Evolutionary conservation across 805 yeast genomes (phyloP).

Genomic region (Saccharomycopsis sp.): DNA sequence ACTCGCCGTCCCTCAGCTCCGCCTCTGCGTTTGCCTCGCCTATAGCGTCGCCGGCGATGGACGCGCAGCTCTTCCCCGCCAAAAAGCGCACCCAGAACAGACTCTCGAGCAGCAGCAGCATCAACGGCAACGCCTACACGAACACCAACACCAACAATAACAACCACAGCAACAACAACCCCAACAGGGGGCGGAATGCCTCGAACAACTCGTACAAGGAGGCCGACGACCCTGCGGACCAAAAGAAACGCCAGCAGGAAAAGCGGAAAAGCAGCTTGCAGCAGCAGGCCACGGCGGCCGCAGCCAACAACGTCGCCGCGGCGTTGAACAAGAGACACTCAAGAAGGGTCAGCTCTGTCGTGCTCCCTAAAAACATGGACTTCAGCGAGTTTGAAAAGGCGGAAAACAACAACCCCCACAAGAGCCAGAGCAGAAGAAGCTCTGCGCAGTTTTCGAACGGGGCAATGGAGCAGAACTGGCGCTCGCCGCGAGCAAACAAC

Average conservation of each 20-base stretch:
- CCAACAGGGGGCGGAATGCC: slow-evolving; percentile 5
- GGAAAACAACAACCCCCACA: not conserved
- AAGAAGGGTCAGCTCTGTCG: slow-evolving; percentile 7
- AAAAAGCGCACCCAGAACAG: slow-evolving; percentile 5
- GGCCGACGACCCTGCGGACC: slow-evolving; percentile 16
- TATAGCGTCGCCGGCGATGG: not conserved
- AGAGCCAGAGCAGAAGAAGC: slow-evolving; percentile 2
- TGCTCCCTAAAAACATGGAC: slow-evolving; percentile 11
- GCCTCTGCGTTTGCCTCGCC: not conserved
- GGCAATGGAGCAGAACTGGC: slow-evolving; percentile 8
- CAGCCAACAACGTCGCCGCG: not conserved
- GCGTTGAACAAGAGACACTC: slow-evolving; percentile 8
- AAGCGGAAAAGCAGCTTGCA: not conserved
- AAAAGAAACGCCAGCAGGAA: slow-evolving; percentile 5
- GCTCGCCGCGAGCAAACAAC: slow-evolving; percentile 2
- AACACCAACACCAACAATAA: slow-evolving; percentile 2
- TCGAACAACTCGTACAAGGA: slow-evolving; percentile 2
- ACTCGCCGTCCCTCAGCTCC: not conserved
- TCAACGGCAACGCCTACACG: slow-evolving; percentile 3
- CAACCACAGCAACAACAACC: slow-evolving; percentile 1
- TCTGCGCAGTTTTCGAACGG: not conserved
- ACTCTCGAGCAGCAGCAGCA: not conserved
- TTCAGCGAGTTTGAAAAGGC: slow-evolving; percentile 19
- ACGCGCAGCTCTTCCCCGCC: not conserved
- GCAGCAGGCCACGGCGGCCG: not conserved